phyloP scores from a whole-genome alignment of 257 asterid species.

The Striga asiatica region DNA sequence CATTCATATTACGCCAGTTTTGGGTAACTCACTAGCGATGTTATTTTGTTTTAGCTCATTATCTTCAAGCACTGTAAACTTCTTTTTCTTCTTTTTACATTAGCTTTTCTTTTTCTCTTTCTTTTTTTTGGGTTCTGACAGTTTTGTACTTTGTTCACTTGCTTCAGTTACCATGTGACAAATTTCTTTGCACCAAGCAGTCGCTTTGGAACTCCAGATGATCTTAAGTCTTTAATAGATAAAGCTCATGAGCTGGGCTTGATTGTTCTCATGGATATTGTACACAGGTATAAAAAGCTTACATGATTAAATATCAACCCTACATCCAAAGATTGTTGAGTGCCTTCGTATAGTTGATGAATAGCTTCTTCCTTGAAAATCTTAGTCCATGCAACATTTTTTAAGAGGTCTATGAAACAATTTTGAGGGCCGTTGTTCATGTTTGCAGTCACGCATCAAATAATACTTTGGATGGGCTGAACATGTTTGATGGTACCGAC shows the following conservation, averaged over 20 bases:
- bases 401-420: too few relatives aligned
- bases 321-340: conserved; percentile 1
- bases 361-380: conserved; percentile 6
- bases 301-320: conserved; percentile 4
- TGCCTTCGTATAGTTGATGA: conserved; percentile 1
- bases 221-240: conserved; percentile 90
- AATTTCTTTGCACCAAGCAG: conserved; percentile 99
- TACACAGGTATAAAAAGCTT: conserved; percentile 68
- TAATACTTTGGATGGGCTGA: conserved; percentile 96
- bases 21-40: conserved; percentile 46
- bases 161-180: conserved; percentile 88
- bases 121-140: conserved; percentile 15
- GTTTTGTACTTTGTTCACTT: conserved; percentile 7
- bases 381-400: background rate
- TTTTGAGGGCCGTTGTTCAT: too few relatives aligned
- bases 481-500: conserved; percentile 99
- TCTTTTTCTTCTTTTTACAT: background rate
- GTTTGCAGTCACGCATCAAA: conserved; percentile 86
- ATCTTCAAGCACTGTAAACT: background rate
- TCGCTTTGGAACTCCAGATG: conserved; percentile 96
- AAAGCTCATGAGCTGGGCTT: conserved; percentile 95
- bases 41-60: conserved; percentile 8
- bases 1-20: conserved; percentile 98
- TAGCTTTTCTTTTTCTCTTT: background rate
- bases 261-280: conserved; percentile 96